These are phyloP conservation scores for Cocos nucifera DNA, from an alignment of 176 grass and related monocot species.

Conservation along the genomic window DNA sequence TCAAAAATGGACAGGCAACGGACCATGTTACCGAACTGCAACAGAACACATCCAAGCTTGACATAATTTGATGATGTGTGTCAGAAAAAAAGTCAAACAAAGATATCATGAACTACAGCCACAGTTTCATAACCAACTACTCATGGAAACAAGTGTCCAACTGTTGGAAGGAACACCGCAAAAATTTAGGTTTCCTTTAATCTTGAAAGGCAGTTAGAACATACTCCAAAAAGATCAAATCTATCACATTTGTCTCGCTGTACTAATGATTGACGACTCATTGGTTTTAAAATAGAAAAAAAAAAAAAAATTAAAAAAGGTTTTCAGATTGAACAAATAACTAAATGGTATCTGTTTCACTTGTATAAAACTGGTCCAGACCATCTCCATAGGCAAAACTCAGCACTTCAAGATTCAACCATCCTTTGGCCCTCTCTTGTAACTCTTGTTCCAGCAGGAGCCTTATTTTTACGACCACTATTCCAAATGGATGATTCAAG, in stretches of 20 bases:
- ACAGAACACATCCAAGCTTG: too few species aligned
- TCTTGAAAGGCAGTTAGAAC: too few species aligned
- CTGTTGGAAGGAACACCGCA: conserved; percentile 44
- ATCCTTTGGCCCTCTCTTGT: background rate
- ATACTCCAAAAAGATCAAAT: background rate
- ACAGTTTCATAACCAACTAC: too few species aligned
- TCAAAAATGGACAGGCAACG: too few species aligned
- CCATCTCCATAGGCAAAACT: too few species aligned
- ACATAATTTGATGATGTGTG: too few species aligned
- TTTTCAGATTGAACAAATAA: background rate
- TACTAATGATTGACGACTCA: background rate
- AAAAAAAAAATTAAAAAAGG: too few species aligned
- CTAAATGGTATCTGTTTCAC: background rate
- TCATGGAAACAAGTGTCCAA: conserved; percentile 3
- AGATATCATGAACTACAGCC: too few species aligned
- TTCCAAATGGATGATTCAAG: conserved; percentile 7
- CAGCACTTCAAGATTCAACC: background rate
- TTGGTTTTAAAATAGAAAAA: background rate
- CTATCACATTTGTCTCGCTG: background rate
- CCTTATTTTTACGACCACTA: conserved; percentile 9
- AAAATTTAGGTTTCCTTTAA: conserved; percentile 48
- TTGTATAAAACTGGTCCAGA: background rate
- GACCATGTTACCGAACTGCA: too few species aligned
- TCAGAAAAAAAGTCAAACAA: too few species aligned
- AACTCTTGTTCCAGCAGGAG: background rate